phyloP scores from a whole-genome alignment of 176 grass and related monocot species.

The Tillandsia fasciculata region DNA sequence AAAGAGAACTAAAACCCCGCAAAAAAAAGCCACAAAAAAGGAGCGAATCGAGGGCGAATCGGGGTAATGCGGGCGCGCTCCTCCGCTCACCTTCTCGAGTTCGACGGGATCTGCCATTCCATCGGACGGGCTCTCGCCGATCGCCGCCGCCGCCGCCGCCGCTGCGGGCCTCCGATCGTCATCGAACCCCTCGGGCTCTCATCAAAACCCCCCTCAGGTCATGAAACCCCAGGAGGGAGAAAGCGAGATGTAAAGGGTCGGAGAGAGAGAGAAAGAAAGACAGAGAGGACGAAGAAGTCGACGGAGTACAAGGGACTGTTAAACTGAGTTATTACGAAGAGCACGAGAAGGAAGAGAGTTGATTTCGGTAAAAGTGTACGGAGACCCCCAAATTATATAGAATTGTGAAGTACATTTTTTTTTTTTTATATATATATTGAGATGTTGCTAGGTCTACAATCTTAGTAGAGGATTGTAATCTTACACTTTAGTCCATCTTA shows the following conservation, averaged over 20 bases:
- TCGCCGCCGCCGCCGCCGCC: neutral
- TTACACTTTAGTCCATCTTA: too few species aligned
- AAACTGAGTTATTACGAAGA: too few species aligned
- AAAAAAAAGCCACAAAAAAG: neutral
- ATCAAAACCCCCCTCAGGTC: slow-evolving; percentile 25
- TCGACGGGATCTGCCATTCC: slow-evolving; percentile 94
- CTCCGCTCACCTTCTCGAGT: slow-evolving; percentile 61
- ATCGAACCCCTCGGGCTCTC: slow-evolving; percentile 45
- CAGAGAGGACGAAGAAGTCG: neutral
- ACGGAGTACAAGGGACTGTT: neutral
- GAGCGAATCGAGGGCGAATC: neutral
- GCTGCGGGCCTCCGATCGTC: slow-evolving; percentile 33
- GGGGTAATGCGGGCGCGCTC: neutral
- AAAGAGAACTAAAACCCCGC: too few species aligned
- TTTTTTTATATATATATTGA: too few species aligned
- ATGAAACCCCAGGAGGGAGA: slow-evolving; percentile 14
- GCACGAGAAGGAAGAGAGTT: neutral
- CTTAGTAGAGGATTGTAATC: too few species aligned
- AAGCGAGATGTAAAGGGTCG: neutral
- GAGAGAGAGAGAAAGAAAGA: neutral
- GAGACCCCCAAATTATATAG: too few species aligned
- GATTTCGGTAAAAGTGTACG: neutral
- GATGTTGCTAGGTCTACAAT: too few species aligned
- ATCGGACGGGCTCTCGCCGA: slow-evolving; percentile 18
- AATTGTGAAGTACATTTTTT: too few species aligned